Conservation (phyloP, 2,329 filamentous ascomycete genomes). For the Pseudonectria buxi region DNA sequence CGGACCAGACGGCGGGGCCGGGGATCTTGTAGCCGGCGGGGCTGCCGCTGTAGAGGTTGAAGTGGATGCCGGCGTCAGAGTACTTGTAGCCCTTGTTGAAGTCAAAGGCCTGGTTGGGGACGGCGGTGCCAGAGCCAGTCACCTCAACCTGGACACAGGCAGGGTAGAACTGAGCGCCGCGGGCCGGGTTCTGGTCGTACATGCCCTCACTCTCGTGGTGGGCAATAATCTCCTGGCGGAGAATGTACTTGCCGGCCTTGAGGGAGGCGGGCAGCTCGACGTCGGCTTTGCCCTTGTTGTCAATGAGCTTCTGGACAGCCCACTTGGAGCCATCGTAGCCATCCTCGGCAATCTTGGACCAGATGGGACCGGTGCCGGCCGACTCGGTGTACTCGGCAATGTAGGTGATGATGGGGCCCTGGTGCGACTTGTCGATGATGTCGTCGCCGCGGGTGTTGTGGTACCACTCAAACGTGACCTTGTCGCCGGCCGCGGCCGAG, state of each 20-base stretch:
- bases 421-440: conserved; percentile 46
- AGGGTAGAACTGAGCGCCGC: conserved; percentile 42
- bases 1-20: conserved; percentile 28
- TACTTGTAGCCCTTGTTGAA: conserved; percentile 50
- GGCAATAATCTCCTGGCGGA: conserved; percentile 50
- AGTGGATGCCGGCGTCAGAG: conserved; percentile 49
- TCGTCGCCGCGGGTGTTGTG: conserved; percentile 44
- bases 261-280: conserved; percentile 40
- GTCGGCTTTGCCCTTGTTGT: conserved; percentile 41
- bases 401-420: conserved; percentile 47
- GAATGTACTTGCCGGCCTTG: conserved; percentile 44
- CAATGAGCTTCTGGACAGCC: conserved; percentile 39
- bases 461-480: conserved; percentile 43
- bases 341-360: conserved; percentile 39
- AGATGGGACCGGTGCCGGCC: conserved; percentile 43
- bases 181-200: conserved; percentile 23
- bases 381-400: conserved; percentile 36
- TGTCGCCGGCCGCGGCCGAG: conserved; percentile 40
- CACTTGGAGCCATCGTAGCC: conserved; percentile 34
- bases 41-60: conserved; percentile 48
- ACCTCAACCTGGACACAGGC: conserved; percentile 56
- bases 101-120: conserved; percentile 36
- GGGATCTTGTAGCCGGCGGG: conserved; percentile 27
- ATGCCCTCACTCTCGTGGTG: conserved; percentile 39
- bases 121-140: conserved; percentile 36